Evolutionary conservation across 1,284 basidiomycete genomes (phyloP), one percentile per base, ranked within the genome.

Genomic region (Gastroboletus turbinatus): DNA sequence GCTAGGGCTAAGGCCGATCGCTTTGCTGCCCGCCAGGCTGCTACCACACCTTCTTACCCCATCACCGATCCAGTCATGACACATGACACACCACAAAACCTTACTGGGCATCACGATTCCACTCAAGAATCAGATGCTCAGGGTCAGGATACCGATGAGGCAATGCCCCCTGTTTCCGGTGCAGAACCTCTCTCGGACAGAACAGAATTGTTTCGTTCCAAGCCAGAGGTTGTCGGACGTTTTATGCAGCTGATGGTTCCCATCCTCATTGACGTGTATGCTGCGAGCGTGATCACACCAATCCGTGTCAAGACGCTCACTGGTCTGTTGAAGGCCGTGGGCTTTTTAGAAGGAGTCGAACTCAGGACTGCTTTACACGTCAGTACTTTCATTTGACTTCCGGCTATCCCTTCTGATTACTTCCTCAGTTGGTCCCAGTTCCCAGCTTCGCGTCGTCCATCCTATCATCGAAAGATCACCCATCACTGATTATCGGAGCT

Each of bases 181-280:
- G 53, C 64, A 13, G 77, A 75, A 58, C 75, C 81, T 49, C 60
- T 73, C 4, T 75, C 78, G 1, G 85, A 86, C 66, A 79, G 90
- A 52, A 84, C 82, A 13, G 85, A 89, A 47, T 71, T 95, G 38
- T 75, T 97, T 46, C 85, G 87, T 48, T 85, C 84, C 1, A 88
- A 91, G 57, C 80, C 88, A 11, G 80, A 78, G 6, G 82, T 93
- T n/a, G 85, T 96, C 52, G 84, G 82, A 29, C 82, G 86, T 29
- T 97, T 94, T 72, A 90, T 93, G 83, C 84, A 84, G 40, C 78
- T 95, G 19, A 85, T 94, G 65, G 85, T 96, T 1, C 96, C 96
- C 0, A 94, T 96, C 46, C 80, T 98, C 50, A 88, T 97, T 55
- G 95, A 98, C 65, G 95, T 98, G 9, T 98, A 96, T 73, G 90